Conservation (phyloP, 2,329 filamentous ascomycete species). For the Calcarisporium arbuscula region DNA sequence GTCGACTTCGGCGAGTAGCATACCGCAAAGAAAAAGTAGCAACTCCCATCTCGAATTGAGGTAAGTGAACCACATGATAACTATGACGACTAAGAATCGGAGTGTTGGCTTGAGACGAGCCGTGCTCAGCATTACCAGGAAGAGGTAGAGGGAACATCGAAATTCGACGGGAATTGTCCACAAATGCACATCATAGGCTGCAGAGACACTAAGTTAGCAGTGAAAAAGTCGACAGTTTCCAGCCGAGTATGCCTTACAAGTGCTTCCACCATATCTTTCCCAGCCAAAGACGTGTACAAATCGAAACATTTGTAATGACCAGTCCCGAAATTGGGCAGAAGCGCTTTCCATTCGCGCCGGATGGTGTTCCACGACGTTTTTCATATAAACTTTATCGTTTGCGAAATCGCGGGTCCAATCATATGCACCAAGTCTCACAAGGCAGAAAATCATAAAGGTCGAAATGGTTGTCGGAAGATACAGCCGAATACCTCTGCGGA, state of each 20-base stretch:
- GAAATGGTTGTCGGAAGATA: slow-evolving; percentile 46
- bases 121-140: slow-evolving; percentile 44
- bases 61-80: slow-evolving; percentile 38
- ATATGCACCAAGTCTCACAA: slow-evolving; percentile 40
- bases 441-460: slow-evolving; percentile 38
- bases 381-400: slow-evolving; percentile 34
- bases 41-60: slow-evolving; percentile 47
- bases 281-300: slow-evolving; percentile 47
- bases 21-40: slow-evolving; percentile 48
- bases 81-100: slow-evolving; percentile 35
- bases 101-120: slow-evolving; percentile 36
- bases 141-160: slow-evolving; percentile 51
- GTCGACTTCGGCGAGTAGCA: slow-evolving; percentile 49
- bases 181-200: slow-evolving; percentile 50
- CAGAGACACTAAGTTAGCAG: slow-evolving; percentile 13
- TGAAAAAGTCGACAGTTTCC: background rate
- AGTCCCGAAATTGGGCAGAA: slow-evolving; percentile 37
- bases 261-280: slow-evolving; percentile 40
- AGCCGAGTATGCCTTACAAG: slow-evolving; percentile 22
- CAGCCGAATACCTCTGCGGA: slow-evolving; percentile 45
- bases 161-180: slow-evolving; percentile 61
- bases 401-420: slow-evolving; percentile 43
- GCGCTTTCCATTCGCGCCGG: slow-evolving; percentile 30
- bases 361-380: slow-evolving; percentile 44
- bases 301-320: slow-evolving; percentile 40